These are phyloP conservation scores for Ramichloridium luteum DNA, from an alignment of 2,329 filamentous ascomycete species.

Conservation along the genomic window DNA sequence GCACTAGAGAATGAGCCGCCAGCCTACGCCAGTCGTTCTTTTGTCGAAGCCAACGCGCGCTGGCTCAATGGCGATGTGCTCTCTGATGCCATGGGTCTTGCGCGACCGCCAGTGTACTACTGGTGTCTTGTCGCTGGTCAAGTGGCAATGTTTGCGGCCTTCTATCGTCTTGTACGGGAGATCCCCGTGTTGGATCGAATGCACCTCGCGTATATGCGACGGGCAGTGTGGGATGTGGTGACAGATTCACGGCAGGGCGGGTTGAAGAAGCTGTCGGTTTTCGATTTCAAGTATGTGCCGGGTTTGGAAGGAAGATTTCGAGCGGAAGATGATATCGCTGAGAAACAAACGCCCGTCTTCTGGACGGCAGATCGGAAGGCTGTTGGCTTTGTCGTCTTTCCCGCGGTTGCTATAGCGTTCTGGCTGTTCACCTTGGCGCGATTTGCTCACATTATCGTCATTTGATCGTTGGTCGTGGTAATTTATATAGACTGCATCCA, in stretches of 20 bases:
- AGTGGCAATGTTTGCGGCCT: constrained; percentile 46
- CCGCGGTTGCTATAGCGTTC: too few relatives aligned
- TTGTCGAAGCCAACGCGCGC: constrained; percentile 51
- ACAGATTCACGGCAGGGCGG: constrained; percentile 50
- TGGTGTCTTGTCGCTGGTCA: constrained; percentile 47
- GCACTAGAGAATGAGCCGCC: constrained; percentile 51
- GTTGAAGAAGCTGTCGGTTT: constrained; percentile 44
- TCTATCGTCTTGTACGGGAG: constrained; percentile 37
- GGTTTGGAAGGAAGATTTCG: too few relatives aligned
- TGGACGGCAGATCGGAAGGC: too few relatives aligned
- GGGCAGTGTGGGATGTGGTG: constrained; percentile 43
- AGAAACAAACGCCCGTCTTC: too few relatives aligned
- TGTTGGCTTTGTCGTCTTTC: too few relatives aligned
- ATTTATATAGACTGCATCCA: too few relatives aligned
- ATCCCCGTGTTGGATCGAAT: constrained; percentile 35
- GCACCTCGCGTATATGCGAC: constrained; percentile 37
- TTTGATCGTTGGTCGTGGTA: too few relatives aligned
- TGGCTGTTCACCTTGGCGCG: too few relatives aligned
- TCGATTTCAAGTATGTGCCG: constrained; percentile 58
- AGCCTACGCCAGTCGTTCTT: constrained; percentile 47
- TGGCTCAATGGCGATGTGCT: constrained; percentile 55
- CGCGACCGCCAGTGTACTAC: constrained; percentile 43
- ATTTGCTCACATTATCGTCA: too few relatives aligned
- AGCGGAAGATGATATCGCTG: too few relatives aligned
- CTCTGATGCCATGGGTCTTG: constrained; percentile 44